A percentile compares a stretch with the other conserved stretches of the same genome.
phyloP scores from a whole-genome alignment of 192 early-diverging fungal species.

The Backusella circina region DNA sequence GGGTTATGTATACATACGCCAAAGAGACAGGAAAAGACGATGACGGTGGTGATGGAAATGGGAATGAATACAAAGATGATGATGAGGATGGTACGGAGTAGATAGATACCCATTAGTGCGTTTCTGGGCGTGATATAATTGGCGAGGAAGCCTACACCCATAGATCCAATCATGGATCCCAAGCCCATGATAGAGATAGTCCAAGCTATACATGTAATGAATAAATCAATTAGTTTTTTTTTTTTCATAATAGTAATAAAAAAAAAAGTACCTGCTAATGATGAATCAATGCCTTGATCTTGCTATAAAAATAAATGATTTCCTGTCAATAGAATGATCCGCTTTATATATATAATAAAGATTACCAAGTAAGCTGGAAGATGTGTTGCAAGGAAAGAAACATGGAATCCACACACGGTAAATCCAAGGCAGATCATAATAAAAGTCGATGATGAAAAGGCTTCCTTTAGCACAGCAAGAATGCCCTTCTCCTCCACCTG shows the following conservation, averaged over 20 bases:
- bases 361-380: conserved; percentile 34
- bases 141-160: conserved; percentile 16
- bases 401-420: conserved; percentile 34
- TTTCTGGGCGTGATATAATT: conserved; percentile 23
- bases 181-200: conserved; percentile 30
- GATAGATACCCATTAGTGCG: conserved; percentile 15
- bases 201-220: conserved; percentile 21
- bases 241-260: neutral
- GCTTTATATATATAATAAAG: neutral
- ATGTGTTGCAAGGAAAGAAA: conserved; percentile 35
- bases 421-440: conserved; percentile 29
- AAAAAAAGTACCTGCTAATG: conserved; percentile 15
- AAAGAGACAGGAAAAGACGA: conserved; percentile 30
- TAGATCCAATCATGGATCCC: conserved; percentile 28
- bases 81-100: conserved; percentile 13
- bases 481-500: conserved; percentile 8
- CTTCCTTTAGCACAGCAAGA: conserved; percentile 16
- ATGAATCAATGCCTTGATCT: conserved; percentile 21
- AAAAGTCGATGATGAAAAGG: conserved; percentile 25
- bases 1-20: conserved; percentile 23
- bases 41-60: conserved; percentile 17
- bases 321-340: no score
- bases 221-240: neutral
- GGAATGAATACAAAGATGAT: conserved; percentile 21
- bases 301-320: neutral